Percentiles rank a stretch among this genome's conserved stretches.
Conservation (phyloP, 176 grass and related monocot genomes). For the Phoenix dactylifera region DNA sequence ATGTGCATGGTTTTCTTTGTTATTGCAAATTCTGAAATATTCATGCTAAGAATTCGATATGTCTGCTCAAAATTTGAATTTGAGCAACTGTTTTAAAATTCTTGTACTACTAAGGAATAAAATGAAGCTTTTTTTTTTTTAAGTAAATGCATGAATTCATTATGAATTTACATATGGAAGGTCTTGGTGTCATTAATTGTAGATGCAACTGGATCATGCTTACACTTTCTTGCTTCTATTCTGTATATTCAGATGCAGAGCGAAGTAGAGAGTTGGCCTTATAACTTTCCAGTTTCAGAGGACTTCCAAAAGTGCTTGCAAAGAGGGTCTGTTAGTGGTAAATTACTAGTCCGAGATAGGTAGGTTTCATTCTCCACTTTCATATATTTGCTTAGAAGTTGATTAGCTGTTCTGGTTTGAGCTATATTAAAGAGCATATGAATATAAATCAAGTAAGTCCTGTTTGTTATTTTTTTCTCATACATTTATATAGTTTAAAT, state of each 20-base stretch:
- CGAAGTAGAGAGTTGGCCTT: conserved; percentile 78
- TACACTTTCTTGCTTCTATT: not conserved
- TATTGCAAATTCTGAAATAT: too few species aligned
- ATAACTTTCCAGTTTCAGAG: conserved; percentile 60
- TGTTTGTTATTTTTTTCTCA: not conserved
- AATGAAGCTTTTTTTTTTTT: too few species aligned
- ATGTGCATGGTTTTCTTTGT: too few species aligned
- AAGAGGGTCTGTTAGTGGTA: conserved; percentile 53
- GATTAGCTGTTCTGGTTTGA: not conserved
- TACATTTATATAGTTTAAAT: too few species aligned
- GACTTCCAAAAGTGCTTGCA: conserved; percentile 71
- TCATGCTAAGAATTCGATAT: too few species aligned
- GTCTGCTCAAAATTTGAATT: too few species aligned
- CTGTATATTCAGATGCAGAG: conserved; percentile 37
- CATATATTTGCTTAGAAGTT: not conserved
- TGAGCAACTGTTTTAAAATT: too few species aligned
- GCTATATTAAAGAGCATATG: not conserved
- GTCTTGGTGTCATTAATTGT: too few species aligned
- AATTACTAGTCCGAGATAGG: conserved; percentile 72
- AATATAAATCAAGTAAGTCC: not conserved
- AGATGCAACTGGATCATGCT: conserved; percentile 2
- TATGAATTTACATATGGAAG: too few species aligned
- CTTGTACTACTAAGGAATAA: too few species aligned
- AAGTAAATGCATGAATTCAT: too few species aligned
- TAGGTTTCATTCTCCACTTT: conserved; percentile 4